Evolutionary conservation across 352 stramenopile genomes (phyloP).

Genomic region (Globisporangium okanoganense): DNA sequence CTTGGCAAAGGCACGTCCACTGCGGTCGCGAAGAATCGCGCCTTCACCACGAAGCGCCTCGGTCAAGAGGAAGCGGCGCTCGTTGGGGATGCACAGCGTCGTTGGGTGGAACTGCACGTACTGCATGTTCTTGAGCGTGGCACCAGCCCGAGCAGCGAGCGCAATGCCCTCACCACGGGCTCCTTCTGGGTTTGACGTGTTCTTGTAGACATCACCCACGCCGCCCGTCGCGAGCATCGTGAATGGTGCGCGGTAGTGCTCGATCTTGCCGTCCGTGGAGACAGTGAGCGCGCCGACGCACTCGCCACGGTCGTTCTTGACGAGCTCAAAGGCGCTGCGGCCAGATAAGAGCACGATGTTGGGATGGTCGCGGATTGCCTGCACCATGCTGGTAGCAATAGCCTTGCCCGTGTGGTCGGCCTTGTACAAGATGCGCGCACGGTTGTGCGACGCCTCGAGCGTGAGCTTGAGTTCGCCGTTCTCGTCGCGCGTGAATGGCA

Average conservation of each 20-base stretch:
- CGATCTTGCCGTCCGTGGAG: conserved; percentile 40
- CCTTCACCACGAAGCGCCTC: conserved; percentile 92
- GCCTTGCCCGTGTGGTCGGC: conserved; percentile 90
- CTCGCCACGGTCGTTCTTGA: conserved; percentile 47
- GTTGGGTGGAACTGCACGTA: conserved; percentile 97
- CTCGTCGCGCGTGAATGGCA: conserved; percentile 86
- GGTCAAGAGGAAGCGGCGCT: conserved; percentile 91
- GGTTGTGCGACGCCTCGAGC: conserved; percentile 91
- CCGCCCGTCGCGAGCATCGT: conserved; percentile 93
- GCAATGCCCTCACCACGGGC: conserved; percentile 70
- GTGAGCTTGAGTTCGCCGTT: conserved; percentile 71
- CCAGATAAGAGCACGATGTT: conserved; percentile 80
- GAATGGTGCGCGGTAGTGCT: conserved; percentile 72
- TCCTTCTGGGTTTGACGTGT: conserved; percentile 92
- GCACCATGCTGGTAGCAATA: conserved; percentile 91
- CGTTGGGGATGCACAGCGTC: conserved; percentile 87
- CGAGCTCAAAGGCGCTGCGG: conserved; percentile 72
- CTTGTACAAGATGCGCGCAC: conserved; percentile 92
- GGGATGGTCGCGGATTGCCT: conserved; percentile 78
- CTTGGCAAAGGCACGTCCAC: conserved; percentile 79
- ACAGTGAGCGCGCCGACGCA: conserved; percentile 81
- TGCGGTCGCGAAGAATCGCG: conserved; percentile 84
- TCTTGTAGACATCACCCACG: conserved; percentile 92
- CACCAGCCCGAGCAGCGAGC: conserved; percentile 73
- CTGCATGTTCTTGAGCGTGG: conserved; percentile 89